Evolutionary conservation across 345 rosid genomes (phyloP), one percentile per base, ranked within the genome.

Genomic region (Moringa oleifera): DNA sequence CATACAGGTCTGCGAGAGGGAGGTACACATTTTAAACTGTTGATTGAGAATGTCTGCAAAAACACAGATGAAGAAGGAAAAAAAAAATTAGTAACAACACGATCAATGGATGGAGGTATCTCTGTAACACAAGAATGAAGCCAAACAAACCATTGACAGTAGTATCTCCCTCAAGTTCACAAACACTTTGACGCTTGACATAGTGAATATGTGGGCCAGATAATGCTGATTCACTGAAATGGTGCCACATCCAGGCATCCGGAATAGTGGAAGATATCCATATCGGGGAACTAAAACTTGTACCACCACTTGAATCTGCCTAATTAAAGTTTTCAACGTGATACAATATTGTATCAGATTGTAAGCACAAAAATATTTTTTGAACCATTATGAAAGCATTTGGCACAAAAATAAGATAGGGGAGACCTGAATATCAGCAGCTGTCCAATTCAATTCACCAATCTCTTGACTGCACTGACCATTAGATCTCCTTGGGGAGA

Each of bases 101-200:
- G 12, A 68, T 58, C 33, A 60, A 23, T 57, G 22, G 55, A 41
- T 7, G 1, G 20, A 23, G 16, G 46, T 47, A 62, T 28, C 25
- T 45, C 8, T 21, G 22, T 6, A 33, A 59, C 52, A 63, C 24
- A 61, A 49, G 21, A 7, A 46, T 18, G 68, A 66, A 57, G 36
- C 23, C 23, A 70, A 46, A 72, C 83, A 65, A 77, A 93, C 99
- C 97, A 74, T 78, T 82, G 19, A 86, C 62, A 21, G 67, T 69
- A 69, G 90, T 70, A 80, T 93, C 99, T 74, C 92, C 97, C 83
- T 93, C 99, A 66, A 93, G 99, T 71, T 88, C 90, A 75, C 97
- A 90, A 58, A 79, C 64, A 66, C 96, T 88, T 74, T 85, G 92
- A 57, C 88, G 94, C 71, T 73, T 81, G 63, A 80, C 68, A 28